Evolutionary conservation across 192 early-diverging fungal species (phyloP).

Genomic region (Diversispora epigaea): DNA sequence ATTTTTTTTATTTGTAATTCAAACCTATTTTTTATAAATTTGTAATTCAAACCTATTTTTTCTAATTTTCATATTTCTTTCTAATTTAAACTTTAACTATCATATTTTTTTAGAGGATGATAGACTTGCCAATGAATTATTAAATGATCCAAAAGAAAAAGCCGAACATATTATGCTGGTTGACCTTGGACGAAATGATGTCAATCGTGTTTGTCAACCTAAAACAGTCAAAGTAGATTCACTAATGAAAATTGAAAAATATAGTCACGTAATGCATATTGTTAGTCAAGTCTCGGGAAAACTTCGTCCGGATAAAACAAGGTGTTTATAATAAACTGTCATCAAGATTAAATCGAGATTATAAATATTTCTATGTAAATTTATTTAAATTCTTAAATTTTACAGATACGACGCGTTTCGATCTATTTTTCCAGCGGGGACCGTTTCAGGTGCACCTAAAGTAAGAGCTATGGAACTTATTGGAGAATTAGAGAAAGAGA

Average conservation of each 20-base stretch:
- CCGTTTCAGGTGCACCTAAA: conserved; percentile 98
- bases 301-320: conserved; percentile 84
- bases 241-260: conserved; percentile 96
- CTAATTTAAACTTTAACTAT: no score
- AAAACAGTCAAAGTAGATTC: conserved; percentile 91
- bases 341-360: no score
- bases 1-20: neutral
- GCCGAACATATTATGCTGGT: conserved; percentile 99
- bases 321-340: conserved; percentile 18
- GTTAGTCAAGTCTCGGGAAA: conserved; percentile 93
- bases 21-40: no score
- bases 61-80: no score
- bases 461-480: conserved; percentile 96
- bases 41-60: no score
- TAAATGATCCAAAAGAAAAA: conserved; percentile 93
- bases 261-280: conserved; percentile 99
- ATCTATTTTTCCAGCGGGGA: conserved; percentile 97
- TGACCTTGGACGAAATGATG: conserved; percentile 97
- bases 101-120: conserved; percentile 66
- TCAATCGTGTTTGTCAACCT: conserved; percentile 95
- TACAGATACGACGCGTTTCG: conserved; percentile 87
- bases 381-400: neutral
- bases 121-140: conserved; percentile 82
- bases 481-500: conserved; percentile 83
- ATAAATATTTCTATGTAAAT: neutral